Evolutionary conservation across 1,284 basidiomycete genomes (phyloP).

Genomic region (Austropuccinia psidii): DNA sequence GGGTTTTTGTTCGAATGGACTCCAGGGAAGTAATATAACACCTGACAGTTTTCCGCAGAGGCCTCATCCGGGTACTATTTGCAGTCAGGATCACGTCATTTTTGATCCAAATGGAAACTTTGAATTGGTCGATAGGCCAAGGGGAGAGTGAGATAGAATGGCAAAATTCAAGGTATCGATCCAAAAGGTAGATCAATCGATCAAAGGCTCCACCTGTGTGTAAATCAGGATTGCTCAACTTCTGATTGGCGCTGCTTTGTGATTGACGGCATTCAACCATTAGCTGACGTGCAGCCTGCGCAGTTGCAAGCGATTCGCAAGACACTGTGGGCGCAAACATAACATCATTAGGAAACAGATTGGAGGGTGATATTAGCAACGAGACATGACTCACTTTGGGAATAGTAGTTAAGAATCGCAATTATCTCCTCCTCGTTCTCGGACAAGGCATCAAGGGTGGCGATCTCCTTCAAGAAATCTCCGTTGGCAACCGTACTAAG

Average conservation of each 20-base stretch:
- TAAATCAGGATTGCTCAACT: neutral
- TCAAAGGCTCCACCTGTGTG: slow-evolving; percentile 20
- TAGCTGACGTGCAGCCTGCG: slow-evolving; percentile 5
- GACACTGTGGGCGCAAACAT: neutral
- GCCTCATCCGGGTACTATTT: slow-evolving; percentile 24
- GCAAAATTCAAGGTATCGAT: slow-evolving; percentile 33
- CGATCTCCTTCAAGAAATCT: slow-evolving; percentile 10
- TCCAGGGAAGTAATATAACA: slow-evolving; percentile 33
- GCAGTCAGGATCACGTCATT: slow-evolving; percentile 24
- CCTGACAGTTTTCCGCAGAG: slow-evolving; percentile 31
- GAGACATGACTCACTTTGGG: neutral
- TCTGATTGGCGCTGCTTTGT: neutral
- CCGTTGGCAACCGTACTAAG: slow-evolving; percentile 5
- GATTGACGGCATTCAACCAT: slow-evolving; percentile 16
- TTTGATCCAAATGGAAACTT: slow-evolving; percentile 30
- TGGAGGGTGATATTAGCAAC: neutral
- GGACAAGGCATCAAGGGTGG: slow-evolving; percentile 2
- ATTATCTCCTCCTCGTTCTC: slow-evolving; percentile 10
- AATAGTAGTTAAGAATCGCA: slow-evolving; percentile 21
- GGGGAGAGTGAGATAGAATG: neutral
- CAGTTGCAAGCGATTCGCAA: neutral
- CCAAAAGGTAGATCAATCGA: slow-evolving; percentile 25
- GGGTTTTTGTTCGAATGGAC: slow-evolving; percentile 15
- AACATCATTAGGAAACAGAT: neutral
- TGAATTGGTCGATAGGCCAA: slow-evolving; percentile 33